Percentiles rank a stretch among this genome's conserved stretches.
Evolutionary conservation across 1,139 yeast species (phyloP).

Genomic region (Zhuliangozyma parablackwelliae): DNA sequence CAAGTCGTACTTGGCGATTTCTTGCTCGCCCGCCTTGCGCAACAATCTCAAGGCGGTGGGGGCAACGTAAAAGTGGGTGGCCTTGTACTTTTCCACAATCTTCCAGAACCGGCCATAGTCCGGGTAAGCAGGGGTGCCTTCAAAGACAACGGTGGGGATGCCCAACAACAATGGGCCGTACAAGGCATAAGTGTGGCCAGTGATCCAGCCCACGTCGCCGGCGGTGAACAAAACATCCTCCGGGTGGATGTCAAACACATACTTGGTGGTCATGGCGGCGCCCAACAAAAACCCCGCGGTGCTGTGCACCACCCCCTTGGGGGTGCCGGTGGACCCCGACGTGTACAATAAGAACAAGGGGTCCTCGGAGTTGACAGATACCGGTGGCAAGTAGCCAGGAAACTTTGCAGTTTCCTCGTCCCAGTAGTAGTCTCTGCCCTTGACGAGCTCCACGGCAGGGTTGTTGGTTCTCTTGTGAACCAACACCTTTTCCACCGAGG

Average conservation of each 20-base stretch:
- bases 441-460: constrained; percentile 57
- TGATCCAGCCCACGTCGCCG: constrained; percentile 99
- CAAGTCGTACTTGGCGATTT: constrained; percentile 80
- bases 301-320: constrained; percentile 95
- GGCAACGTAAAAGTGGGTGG: constrained; percentile 96
- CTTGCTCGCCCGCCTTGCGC: constrained; percentile 88
- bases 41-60: constrained; percentile 96
- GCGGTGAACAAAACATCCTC: constrained; percentile 92
- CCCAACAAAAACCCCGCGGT: constrained; percentile 94
- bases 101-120: constrained; percentile 96
- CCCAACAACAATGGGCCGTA: constrained; percentile 92
- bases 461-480: constrained; percentile 86
- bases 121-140: constrained; percentile 98
- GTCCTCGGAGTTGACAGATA: constrained; percentile 85
- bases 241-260: constrained; percentile 86
- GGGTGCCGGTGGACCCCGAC: constrained; percentile 96
- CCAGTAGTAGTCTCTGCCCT: constrained; percentile 94
- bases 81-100: constrained; percentile 87
- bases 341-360: constrained; percentile 92
- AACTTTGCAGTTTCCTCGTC: constrained; percentile 78
- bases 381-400: constrained; percentile 84
- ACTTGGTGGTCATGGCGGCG: constrained; percentile 90
- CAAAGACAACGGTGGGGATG: constrained; percentile 87
- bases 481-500: constrained; percentile 74
- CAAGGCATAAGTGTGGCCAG: constrained; percentile 94